phyloP scores from a whole-genome alignment of 148 eudicot species.

The Camellia lanceoleosa region DNA sequence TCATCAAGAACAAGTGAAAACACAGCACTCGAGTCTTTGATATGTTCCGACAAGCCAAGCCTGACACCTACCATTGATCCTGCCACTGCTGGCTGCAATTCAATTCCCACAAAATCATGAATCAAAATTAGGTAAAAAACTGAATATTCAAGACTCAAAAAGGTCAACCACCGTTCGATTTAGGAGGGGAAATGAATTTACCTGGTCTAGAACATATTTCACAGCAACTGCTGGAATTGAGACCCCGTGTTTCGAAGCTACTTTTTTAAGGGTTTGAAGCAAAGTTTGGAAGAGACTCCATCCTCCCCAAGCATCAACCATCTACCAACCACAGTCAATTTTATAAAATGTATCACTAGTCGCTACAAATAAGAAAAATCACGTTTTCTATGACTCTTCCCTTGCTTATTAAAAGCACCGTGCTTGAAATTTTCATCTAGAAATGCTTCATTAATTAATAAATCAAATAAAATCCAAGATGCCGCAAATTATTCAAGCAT shows the following conservation, averaged over 20 bases:
- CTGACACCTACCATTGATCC: constrained; percentile 97
- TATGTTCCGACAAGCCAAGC: constrained; percentile 86
- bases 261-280: constrained; percentile 64
- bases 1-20: constrained; percentile 80
- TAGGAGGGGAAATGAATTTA: constrained; percentile 20
- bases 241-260: constrained; percentile 79
- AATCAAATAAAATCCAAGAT: neutral
- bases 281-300: constrained; percentile 85
- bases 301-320: constrained; percentile 99
- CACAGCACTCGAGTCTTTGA: constrained; percentile 60
- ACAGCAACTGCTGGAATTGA: constrained; percentile 92
- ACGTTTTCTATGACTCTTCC: neutral
- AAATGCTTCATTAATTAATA: neutral
- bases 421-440: neutral
- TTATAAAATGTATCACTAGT: neutral
- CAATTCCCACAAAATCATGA: neutral
- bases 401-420: neutral
- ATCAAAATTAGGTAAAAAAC: neutral
- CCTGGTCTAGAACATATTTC: constrained; percentile 81
- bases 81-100: constrained; percentile 79
- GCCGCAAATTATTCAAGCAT: neutral
- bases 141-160: neutral
- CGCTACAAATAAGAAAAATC: neutral
- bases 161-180: neutral
- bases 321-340: constrained; percentile 38